Evolutionary conservation across 805 yeast genomes (phyloP).

Genomic region (Komagataella pastoris): DNA sequence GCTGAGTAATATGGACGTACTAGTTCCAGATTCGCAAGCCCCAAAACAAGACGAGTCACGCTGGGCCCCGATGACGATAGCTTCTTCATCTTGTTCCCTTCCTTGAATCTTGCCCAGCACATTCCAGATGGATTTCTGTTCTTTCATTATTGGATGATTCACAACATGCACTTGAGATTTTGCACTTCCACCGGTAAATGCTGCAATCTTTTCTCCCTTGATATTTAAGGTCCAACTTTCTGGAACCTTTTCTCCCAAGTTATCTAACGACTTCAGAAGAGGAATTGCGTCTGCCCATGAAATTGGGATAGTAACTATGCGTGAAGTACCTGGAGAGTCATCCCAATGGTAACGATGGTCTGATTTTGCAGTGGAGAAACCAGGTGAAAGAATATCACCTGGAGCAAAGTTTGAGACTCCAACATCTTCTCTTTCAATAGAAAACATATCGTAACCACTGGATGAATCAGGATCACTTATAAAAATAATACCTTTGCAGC

Average conservation of each 20-base stretch:
- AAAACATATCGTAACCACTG: conserved; percentile 20
- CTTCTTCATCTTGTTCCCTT: conserved; percentile 62
- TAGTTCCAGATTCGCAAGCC: conserved; percentile 59
- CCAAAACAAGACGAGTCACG: conserved; percentile 72
- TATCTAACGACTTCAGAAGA: conserved; percentile 22
- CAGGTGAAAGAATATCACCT: conserved; percentile 77
- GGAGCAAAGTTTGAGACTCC: conserved; percentile 46
- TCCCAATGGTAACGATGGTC: conserved; percentile 14
- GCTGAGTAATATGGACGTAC: conserved; percentile 62
- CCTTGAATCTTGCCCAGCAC: conserved; percentile 70
- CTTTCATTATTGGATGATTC: conserved; percentile 29
- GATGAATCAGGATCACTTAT: conserved; percentile 29
- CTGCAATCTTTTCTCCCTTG: background rate
- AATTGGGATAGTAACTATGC: conserved; percentile 66
- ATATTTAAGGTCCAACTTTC: background rate
- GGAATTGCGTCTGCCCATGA: conserved; percentile 56
- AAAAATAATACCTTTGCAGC: conserved; percentile 58
- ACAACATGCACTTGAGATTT: conserved; percentile 12
- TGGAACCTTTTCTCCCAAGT: conserved; percentile 21
- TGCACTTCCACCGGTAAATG: conserved; percentile 1
- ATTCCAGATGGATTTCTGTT: conserved; percentile 63
- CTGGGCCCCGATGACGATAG: conserved; percentile 69
- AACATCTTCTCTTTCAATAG: conserved; percentile 42
- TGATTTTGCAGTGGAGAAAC: conserved; percentile 17
- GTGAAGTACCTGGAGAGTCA: conserved; percentile 42